Conservation (phyloP, 2,329 filamentous ascomycete species). For the Cladosporium sp. region DNA sequence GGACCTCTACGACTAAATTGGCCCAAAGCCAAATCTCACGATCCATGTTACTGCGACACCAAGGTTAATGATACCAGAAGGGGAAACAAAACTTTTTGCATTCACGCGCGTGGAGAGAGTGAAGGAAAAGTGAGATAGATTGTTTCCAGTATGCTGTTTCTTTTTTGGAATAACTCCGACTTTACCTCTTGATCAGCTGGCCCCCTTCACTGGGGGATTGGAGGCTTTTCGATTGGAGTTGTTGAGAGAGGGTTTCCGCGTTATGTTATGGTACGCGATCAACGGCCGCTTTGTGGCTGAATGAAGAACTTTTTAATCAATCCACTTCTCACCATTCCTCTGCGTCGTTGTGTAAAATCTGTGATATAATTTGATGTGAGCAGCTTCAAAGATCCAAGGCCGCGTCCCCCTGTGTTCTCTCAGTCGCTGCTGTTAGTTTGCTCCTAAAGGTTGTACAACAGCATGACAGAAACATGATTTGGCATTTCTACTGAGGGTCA, state of each 20-base stretch:
- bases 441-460: too few relatives aligned
- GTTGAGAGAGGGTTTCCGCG: neutral
- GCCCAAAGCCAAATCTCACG: neutral
- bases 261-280: conserved; percentile 9
- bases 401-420: too few relatives aligned
- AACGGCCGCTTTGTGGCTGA: neutral
- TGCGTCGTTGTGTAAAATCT: neutral
- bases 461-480: too few relatives aligned
- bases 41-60: neutral
- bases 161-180: conserved; percentile 11
- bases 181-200: neutral
- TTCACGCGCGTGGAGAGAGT: conserved; percentile 11
- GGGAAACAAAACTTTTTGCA: conserved; percentile 1
- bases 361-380: neutral
- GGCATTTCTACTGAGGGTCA: too few relatives aligned
- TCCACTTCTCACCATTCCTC: neutral
- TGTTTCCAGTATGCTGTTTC: conserved; percentile 10
- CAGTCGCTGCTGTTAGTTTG: too few relatives aligned
- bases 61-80: conserved; percentile 11
- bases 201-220: neutral
- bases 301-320: neutral
- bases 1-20: conserved; percentile 84
- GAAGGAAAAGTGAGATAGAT: conserved; percentile 10
- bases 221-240: neutral
- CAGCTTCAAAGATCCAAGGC: neutral